Evolutionary conservation across 2,329 filamentous ascomycete species (phyloP).

Genomic region (Diaporthe humulicola): DNA sequence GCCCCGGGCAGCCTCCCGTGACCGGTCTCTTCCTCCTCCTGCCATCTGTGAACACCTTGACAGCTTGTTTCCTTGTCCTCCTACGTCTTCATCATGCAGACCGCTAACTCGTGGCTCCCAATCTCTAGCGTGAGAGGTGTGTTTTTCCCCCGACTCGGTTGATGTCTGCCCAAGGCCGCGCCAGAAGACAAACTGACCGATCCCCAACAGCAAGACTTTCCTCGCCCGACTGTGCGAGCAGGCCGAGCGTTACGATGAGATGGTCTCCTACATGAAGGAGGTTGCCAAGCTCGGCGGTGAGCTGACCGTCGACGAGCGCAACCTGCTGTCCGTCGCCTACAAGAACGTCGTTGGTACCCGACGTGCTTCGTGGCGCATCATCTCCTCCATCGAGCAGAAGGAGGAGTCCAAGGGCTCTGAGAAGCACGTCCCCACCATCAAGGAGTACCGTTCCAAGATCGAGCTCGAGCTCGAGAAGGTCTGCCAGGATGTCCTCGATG

Average conservation of each 20-base stretch:
- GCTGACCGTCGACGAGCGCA: conserved; percentile 95
- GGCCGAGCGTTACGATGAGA: conserved; percentile 99
- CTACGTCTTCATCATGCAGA: neutral
- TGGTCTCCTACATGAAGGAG: conserved; percentile 99
- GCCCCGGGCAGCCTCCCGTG: neutral
- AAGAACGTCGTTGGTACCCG: conserved; percentile 99
- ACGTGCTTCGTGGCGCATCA: conserved; percentile 99
- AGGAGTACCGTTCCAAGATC: conserved; percentile 98
- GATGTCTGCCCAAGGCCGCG: conserved; percentile 30
- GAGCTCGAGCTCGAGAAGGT: conserved; percentile 97
- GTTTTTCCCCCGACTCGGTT: conserved; percentile 40
- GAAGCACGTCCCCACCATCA: conserved; percentile 94
- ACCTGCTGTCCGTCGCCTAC: conserved; percentile 98
- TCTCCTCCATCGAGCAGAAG: conserved; percentile 99
- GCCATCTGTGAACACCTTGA: neutral
- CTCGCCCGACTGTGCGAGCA: conserved; percentile 99
- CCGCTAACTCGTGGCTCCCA: conserved; percentile 43
- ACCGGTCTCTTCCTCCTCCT: neutral
- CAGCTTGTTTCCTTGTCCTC: neutral
- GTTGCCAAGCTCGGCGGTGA: conserved; percentile 89
- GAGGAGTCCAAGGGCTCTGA: conserved; percentile 98
- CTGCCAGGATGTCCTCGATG: conserved; percentile 97
- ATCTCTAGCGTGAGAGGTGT: conserved; percentile 49
- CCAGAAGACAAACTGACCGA: conserved; percentile 51
- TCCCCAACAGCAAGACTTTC: conserved; percentile 90